Base-by-base conservation (phyloP, 441 rosid species). In the Euphorbia celastroides region DNA sequence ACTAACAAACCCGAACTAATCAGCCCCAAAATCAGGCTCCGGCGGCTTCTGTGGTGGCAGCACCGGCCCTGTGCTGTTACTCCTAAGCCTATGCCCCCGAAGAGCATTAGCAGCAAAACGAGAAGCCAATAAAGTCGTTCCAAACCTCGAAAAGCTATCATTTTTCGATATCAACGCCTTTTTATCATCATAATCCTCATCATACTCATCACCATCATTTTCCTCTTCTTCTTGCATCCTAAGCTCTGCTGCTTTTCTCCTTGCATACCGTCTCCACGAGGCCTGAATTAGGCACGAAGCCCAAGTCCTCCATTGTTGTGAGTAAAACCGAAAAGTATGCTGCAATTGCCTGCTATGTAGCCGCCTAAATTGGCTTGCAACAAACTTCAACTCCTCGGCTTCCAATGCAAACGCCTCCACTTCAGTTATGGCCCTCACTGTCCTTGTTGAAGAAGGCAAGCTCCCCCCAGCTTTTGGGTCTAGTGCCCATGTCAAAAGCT, bases 271-370 rank as follows among this genome's bases (percentile, higher is more conserved):
- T 23, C 96, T 78, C 94, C 94, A 88, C 16, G 96, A 80, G 16
- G 96, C 85, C 70, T 93, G 98, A 73, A 90, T 86, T 60, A 93
- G 86, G 78, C 81, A 72, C 38, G 96, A 72, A 46, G 97, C 98
- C 98, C 97, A 93, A 19, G 98, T 93, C 75, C 94, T 82, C 96
- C 96, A 88, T 68, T 93, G 97, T 71, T n/a, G n/a, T n/a, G n/a
- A n/a, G n/a, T n/a, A n/a, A n/a, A n/a, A n/a, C n/a, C n/a, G n/a
- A n/a, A 93, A 93, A 0, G 96, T 90, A 48, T 93, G 98, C 58
- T 90, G 94, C 63, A 93, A 88, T 72, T 86, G 98, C 60, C 96
- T 76, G 58, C 97, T 90, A 62, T 93, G 98, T 41, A 93, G 91
- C 14, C 98, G 82, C 80, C 96, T 81, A 57, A 93, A 88, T 72